Percentiles rank a stretch among this genome's conserved stretches.
Evolutionary conservation across 805 yeast genomes (phyloP).

Genomic region (Teunomyces kruisii): DNA sequence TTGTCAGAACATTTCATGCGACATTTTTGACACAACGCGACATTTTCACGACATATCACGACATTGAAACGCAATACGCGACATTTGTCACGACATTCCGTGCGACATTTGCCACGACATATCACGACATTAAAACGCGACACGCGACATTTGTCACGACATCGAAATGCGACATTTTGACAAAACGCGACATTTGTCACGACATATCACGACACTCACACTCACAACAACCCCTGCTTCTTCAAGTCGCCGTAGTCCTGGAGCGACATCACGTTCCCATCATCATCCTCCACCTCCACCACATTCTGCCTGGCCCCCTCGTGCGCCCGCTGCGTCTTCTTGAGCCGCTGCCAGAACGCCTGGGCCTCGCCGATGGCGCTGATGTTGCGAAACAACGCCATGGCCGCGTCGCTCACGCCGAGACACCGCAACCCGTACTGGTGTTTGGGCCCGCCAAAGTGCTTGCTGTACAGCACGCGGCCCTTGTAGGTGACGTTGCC

Average conservation of each 20-base stretch:
- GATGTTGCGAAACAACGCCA: constrained; percentile 58
- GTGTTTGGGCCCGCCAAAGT: constrained; percentile 73
- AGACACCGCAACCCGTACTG: constrained; percentile 68
- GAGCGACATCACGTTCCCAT: constrained; percentile 89
- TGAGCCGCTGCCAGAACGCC: constrained; percentile 51
- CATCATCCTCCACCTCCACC: constrained; percentile 85
- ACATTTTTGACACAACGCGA: no score
- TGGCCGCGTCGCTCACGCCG: constrained; percentile 57
- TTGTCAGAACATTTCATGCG: no score
- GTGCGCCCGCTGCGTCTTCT: constrained; percentile 32
- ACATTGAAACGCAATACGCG: no score
- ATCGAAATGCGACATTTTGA: no score
- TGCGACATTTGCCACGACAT: no score
- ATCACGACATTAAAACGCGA: no score
- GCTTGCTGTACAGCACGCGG: constrained; percentile 65
- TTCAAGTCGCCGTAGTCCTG: constrained; percentile 81
- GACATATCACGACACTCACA: no score
- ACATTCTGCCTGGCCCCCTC: constrained; percentile 50
- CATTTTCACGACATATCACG: no score
- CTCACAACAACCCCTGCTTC: constrained; percentile 80
- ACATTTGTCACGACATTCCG: no score
- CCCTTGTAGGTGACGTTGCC: constrained; percentile 76
- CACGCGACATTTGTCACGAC: no score
- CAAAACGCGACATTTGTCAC: no score
- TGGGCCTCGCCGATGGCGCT: constrained; percentile 67